A percentile compares a stretch with the other conserved stretches of the same genome.
Evolutionary conservation across 176 grass and related monocot species (phyloP).

Genomic region (Oryza longistaminata): DNA sequence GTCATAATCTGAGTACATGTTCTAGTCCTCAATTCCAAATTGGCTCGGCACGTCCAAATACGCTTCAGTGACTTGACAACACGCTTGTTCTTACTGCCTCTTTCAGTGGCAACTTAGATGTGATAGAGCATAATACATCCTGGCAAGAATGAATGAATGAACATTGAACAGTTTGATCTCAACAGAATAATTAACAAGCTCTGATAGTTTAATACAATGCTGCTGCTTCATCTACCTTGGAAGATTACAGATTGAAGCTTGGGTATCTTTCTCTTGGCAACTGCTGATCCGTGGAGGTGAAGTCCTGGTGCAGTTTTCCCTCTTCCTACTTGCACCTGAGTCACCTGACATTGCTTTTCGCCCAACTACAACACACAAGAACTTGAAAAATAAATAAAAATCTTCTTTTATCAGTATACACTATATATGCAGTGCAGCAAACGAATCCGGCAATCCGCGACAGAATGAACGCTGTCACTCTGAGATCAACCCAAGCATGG

Average conservation of each 20-base stretch:
- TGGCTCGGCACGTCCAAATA: constrained; percentile 14
- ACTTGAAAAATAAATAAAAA: too few relatives aligned
- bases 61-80: not conserved
- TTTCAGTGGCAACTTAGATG: constrained; percentile 12
- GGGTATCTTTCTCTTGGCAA: not conserved
- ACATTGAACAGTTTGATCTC: too few relatives aligned
- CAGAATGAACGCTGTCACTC: too few relatives aligned
- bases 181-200: not conserved
- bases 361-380: too few relatives aligned
- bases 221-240: not conserved
- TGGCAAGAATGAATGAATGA: too few relatives aligned
- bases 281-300: not conserved
- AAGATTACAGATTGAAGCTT: not conserved
- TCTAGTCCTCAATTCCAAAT: not conserved
- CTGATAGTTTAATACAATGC: not conserved
- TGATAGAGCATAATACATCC: constrained; percentile 7
- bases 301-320: not conserved
- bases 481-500: too few relatives aligned
- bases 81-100: constrained; percentile 23
- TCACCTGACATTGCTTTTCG: too few relatives aligned
- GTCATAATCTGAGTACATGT: not conserved
- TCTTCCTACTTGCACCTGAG: not conserved
- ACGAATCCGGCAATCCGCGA: too few relatives aligned
- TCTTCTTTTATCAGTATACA: too few relatives aligned
- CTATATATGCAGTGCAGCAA: too few relatives aligned